These are phyloP conservation scores for Bromus sterilis DNA, from an alignment of 176 grass and related monocot genomes.

Conservation along the genomic window DNA sequence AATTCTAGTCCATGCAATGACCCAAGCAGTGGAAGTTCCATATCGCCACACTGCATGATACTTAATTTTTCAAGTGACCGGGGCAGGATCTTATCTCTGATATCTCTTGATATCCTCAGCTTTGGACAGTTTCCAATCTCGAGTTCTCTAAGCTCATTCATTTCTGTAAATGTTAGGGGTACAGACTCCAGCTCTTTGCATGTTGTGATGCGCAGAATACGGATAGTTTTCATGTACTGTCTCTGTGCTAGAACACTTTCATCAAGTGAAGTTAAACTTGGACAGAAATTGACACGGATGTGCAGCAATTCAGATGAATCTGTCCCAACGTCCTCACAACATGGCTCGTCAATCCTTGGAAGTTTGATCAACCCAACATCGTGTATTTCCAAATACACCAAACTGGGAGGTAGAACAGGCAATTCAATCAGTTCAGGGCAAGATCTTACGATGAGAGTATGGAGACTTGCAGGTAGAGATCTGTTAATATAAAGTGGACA, in stretches of 20 bases:
- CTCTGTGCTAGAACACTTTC: neutral
- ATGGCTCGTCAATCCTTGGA: neutral
- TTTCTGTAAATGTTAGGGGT: neutral
- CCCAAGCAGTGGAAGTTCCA: neutral
- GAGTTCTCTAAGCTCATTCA: constrained; percentile 4
- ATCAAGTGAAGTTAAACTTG: constrained; percentile 3
- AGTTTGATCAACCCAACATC: constrained; percentile 13
- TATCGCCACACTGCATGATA: neutral
- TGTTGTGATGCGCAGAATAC: neutral
- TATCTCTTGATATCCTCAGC: neutral
- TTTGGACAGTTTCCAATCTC: neutral
- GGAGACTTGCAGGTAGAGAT: constrained; percentile 9
- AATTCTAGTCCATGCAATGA: constrained; percentile 11
- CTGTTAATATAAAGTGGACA: too few species aligned
- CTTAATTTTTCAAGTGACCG: neutral
- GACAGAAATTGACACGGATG: neutral
- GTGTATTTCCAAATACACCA: neutral
- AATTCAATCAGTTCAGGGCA: constrained; percentile 13
- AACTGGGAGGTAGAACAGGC: constrained; percentile 17
- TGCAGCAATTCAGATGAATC: neutral
- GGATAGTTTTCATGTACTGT: neutral
- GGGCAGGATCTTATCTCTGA: neutral
- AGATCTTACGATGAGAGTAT: neutral
- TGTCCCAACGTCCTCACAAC: neutral
- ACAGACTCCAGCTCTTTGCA: constrained; percentile 9